A percentile compares a stretch with the other conserved stretches of the same genome.
Conservation (phyloP, 2,329 filamentous ascomycete species). For the Dothiorella sarmentorum region DNA sequence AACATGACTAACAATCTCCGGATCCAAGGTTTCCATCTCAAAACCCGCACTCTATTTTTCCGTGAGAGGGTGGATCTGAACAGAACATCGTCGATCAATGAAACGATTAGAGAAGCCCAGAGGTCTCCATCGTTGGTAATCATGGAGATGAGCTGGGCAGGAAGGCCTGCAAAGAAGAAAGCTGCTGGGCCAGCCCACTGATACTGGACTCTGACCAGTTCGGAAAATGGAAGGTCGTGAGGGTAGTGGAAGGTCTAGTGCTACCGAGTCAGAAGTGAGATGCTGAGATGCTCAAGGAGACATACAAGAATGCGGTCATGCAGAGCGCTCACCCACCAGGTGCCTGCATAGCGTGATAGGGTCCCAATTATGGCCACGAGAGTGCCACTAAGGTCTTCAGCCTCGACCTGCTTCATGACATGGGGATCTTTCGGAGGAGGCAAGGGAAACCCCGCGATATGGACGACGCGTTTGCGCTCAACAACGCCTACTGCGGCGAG, state of each 20-base stretch:
- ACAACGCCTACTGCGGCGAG: conserved; percentile 48
- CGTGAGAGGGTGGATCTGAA: not conserved
- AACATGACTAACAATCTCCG: not conserved
- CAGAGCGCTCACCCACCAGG: conserved; percentile 15
- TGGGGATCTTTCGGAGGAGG: conserved; percentile 13
- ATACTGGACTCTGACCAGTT: conserved; percentile 7
- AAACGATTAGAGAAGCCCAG: conserved; percentile 10
- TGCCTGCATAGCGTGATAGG: not conserved
- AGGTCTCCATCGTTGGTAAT: conserved; percentile 17
- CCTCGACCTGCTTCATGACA: conserved; percentile 10
- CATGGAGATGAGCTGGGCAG: conserved; percentile 17
- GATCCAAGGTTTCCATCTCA: conserved; percentile 6
- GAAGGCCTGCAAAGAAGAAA: conserved; percentile 15
- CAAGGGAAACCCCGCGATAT: not conserved
- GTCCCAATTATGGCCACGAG: conserved; percentile 6
- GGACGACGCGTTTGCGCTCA: conserved; percentile 35
- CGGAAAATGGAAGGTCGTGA: conserved; percentile 2
- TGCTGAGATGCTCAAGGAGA: not conserved
- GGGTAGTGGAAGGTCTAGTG: conserved; percentile 9
- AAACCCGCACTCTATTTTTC: not conserved
- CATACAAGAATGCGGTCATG: conserved; percentile 17
- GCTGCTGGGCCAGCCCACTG: not conserved
- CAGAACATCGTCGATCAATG: not conserved
- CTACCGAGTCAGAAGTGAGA: not conserved
- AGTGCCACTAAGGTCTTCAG: conserved; percentile 16